These are phyloP conservation scores for Chaetomium tenue DNA, from an alignment of 495 filamentous ascomycete genomes.

Conservation along the genomic window DNA sequence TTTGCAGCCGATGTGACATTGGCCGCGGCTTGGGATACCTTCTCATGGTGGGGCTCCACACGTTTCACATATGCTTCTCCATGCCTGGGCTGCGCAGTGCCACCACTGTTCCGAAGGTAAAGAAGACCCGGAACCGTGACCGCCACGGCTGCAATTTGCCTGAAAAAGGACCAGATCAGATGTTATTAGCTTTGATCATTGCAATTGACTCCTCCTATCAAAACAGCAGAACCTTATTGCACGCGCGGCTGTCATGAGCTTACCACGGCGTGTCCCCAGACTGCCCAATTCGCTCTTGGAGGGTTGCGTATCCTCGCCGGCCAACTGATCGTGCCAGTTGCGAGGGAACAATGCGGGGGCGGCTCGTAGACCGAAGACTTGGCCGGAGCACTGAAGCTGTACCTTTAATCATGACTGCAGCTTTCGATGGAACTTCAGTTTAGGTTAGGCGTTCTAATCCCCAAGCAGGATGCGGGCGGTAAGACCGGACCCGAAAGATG, in stretches of 20 bases:
- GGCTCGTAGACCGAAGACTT: slow-evolving; percentile 13
- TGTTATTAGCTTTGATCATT: neutral
- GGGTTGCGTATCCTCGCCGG: slow-evolving; percentile 23
- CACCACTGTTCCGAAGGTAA: slow-evolving; percentile 6
- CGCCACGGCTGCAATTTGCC: slow-evolving; percentile 25
- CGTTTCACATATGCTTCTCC: neutral
- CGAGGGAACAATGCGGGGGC: neutral
- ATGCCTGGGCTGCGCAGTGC: neutral
- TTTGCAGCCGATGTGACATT: neutral
- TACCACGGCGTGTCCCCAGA: slow-evolving; percentile 29
- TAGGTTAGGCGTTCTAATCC: neutral
- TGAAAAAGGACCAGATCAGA: neutral
- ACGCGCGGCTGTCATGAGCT: neutral
- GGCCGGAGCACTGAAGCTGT: slow-evolving; percentile 9
- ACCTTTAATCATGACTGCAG: neutral
- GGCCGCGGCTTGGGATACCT: neutral
- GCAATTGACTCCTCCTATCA: neutral
- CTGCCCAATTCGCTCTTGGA: slow-evolving; percentile 16
- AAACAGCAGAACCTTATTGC: neutral
- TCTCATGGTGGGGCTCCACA: neutral
- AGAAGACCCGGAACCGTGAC: slow-evolving; percentile 24
- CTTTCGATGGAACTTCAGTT: neutral
- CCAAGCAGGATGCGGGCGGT: neutral
- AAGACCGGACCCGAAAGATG: neutral
- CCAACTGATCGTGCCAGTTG: slow-evolving; percentile 13